Base-by-base conservation (phyloP, 306 rosid genomes). In the Lathyrus tuberosus region DNA sequence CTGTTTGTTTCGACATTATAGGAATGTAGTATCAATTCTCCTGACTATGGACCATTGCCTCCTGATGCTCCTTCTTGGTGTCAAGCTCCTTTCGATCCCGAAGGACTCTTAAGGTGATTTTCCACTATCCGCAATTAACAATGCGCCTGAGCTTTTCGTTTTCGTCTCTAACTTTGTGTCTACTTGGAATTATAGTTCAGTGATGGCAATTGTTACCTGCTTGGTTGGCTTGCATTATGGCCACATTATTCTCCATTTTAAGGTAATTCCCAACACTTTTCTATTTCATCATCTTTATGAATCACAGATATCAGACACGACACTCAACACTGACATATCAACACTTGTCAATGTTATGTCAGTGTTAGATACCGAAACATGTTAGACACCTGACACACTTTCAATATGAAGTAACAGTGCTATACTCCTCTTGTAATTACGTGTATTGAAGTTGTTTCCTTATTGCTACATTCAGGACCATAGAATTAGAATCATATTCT, bases 71-170 rank as follows among this genome's bases (percentile, higher is more conserved):
- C 99, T 69, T 68, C 97, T 13, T 95, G 99, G 99, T 95, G 99
- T 68, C 97, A 91, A 74, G 91, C 99, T 65, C 97, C 99, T 69
- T 95, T 89, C 82, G 99, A 95, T 79, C 99, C 99, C 4, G 99
- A 95, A 87, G 99, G 99, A 60, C 79, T 95, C 64, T 74, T 95
- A 65, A 95, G 98, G 96, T 88, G 68, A 66, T 31, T 57, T 73
- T 35, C 40, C 8, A 5, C 8, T 33, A 5, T 33, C 8, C 5
- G 2, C 1, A 5, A 5, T 6, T 33, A 2, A 33, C 8, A 33
- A 26, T 15, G 10, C 9, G 66, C 3, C 13, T 67, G 4, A 28
- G 5, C 9, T 51, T 58, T 74, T 37, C 28, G 46, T 40, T 16
- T 11, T 61, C 52, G 22, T 53, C 20, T 41, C 67, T 61, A 56